Base-by-base conservation (phyloP, 306 rosid species). In the Rubus parviflorus region DNA sequence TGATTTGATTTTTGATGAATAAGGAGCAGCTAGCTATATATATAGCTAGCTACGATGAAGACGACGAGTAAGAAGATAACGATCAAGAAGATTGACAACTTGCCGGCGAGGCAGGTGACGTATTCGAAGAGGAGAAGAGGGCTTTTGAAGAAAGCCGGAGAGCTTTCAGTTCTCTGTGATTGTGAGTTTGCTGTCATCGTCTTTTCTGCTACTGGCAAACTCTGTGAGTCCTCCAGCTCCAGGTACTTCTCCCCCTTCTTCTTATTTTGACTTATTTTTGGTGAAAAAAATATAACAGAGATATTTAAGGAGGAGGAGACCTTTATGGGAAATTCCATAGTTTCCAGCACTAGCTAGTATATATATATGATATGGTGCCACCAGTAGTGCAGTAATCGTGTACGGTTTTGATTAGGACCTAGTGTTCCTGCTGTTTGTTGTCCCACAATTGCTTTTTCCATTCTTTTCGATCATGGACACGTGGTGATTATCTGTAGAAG, bases 41-140 rank as follows among this genome's bases (percentile, higher is more conserved):
- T n/a, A n/a, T n/a, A n/a, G n/a, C 12, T 1, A 8, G 17, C 67
- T 16, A 38, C 0, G 70, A 38, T 4, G 48, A 64, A 40, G 15
- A 11, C 47, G 6, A 19, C 23, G 14, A 38, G 70, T 23, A 12
- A 64, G 46, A 86, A 80, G 83, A 86, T 86, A 12, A 80, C 77
- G 79, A 83, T 86, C 47, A 83, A 65, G 83, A 83, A 83, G 80
- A 86, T 86, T 17, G 83, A 80, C 38, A 86, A 86, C 80, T 23
- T 81, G 54, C 76, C 85, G 22, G 87, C 89, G 25, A 86, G 89
- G 78, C 87, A 86, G 53, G 89, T 83, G 67, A 86, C 89, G 0
- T 86, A 83, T 49, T 86, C 89, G 3, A 86, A 86, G 83, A 83
- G 89, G 43, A 67, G 87, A 75, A 47, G 85, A 72, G 87, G 89